Conservation (phyloP, 768 basidiomycete genomes). For the Mycena indigotica region DNA sequence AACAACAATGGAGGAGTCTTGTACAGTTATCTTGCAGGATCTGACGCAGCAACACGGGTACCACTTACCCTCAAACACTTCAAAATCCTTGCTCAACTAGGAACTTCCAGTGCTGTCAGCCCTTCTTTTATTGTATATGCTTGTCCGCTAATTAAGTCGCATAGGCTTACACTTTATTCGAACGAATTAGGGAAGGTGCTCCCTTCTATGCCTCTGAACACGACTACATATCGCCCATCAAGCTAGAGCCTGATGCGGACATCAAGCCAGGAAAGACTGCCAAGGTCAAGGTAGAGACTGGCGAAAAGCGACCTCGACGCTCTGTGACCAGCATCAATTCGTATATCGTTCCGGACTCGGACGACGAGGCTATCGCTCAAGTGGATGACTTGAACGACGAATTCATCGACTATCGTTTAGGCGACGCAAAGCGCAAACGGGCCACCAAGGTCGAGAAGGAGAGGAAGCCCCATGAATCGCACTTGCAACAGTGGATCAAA, state of each 20-base stretch:
- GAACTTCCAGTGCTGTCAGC: constrained; percentile 57
- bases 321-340: constrained; percentile 17
- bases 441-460: constrained; percentile 48
- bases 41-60: constrained; percentile 38
- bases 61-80: constrained; percentile 80
- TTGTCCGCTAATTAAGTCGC: background rate
- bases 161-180: too few relatives aligned
- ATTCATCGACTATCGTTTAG: constrained; percentile 17
- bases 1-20: constrained; percentile 72
- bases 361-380: constrained; percentile 25
- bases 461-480: constrained; percentile 41
- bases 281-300: background rate
- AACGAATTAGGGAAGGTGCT: constrained; percentile 64
- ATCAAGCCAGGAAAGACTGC: constrained; percentile 28
- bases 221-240: constrained; percentile 53
- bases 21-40: too few relatives aligned
- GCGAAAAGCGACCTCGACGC: constrained; percentile 19
- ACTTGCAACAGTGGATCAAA: constrained; percentile 68
- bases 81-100: constrained; percentile 68
- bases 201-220: constrained; percentile 72
- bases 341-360: constrained; percentile 19
- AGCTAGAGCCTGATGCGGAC: constrained; percentile 20
- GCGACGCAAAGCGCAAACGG: constrained; percentile 20
- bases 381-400: constrained; percentile 21
- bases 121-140: background rate